phyloP scores from a whole-genome alignment of 139 green algal genomes.

The Eudorina sp. region DNA sequence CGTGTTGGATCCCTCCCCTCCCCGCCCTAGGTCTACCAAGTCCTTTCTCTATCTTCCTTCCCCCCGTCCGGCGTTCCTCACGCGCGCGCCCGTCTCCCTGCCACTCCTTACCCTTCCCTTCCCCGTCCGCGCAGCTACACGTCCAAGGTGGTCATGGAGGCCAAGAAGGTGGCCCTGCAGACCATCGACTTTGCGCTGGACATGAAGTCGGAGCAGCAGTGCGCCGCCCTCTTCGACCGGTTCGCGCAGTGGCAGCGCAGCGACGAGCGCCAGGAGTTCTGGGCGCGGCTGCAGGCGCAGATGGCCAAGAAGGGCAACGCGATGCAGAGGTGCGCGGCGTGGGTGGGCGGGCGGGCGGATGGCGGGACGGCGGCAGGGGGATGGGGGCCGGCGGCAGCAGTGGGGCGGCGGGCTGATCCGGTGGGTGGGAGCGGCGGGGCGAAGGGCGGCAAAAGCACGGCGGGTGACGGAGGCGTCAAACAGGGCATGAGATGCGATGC shows the following conservation, averaged over 20 bases:
- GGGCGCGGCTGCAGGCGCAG: conserved; percentile 16
- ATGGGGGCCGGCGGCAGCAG: too few species aligned
- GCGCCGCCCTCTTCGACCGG: conserved; percentile 18
- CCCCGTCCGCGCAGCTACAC: background rate
- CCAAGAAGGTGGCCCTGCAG: conserved; percentile 36
- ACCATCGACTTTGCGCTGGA: conserved; percentile 55
- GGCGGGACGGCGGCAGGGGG: too few species aligned
- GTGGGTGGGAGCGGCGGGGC: too few species aligned
- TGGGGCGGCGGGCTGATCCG: too few species aligned
- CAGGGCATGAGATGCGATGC: too few species aligned
- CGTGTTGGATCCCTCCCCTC: background rate
- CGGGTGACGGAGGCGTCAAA: too few species aligned
- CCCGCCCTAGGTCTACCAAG: too few species aligned
- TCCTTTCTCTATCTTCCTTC: too few species aligned
- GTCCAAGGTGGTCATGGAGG: conserved; percentile 48
- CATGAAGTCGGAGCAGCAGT: conserved; percentile 51
- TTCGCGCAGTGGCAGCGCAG: conserved; percentile 36
- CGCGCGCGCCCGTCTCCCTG: background rate
- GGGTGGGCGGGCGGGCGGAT: background rate
- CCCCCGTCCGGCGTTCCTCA: background rate
- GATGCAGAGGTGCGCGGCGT: background rate
- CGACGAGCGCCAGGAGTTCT: conserved; percentile 4
- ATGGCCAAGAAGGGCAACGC: background rate
- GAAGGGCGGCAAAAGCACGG: too few species aligned
- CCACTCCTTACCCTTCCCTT: background rate